Percentiles rank a stretch among this genome's conserved stretches.
These are phyloP conservation scores for Fusarium odoratissimum DNA, from an alignment of 2,329 filamentous ascomycete species.

Conservation along the genomic window DNA sequence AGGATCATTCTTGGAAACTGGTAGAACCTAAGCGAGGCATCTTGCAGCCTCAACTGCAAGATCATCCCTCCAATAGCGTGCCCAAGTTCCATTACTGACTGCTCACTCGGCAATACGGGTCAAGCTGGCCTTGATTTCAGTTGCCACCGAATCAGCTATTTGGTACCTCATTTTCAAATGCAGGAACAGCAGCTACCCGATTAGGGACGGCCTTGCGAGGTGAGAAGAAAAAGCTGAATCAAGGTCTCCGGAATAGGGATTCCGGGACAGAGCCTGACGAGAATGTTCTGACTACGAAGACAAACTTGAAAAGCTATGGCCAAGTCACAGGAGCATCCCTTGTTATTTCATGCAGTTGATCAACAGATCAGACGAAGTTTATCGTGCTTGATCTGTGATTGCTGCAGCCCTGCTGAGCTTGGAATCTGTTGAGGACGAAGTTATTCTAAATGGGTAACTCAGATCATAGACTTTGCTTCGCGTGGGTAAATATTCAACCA, in stretches of 20 bases:
- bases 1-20: not conserved
- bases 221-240: not conserved
- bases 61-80: not conserved
- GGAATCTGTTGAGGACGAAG: not conserved
- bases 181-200: not conserved
- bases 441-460: not conserved
- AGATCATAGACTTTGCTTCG: not conserved
- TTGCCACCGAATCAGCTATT: too few species aligned
- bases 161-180: not conserved
- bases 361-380: not conserved
- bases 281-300: not conserved
- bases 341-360: not conserved
- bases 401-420: not conserved
- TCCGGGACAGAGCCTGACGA: not conserved
- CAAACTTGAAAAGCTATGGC: not conserved
- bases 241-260: not conserved
- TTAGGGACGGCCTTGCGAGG: not conserved
- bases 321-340: not conserved
- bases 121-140: not conserved
- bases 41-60: not conserved
- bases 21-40: not conserved
- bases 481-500: not conserved
- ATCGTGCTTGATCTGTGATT: not conserved
- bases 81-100: not conserved
- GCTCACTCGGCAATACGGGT: not conserved